Base-by-base conservation (phyloP, 2,329 filamentous ascomycete genomes). In the Cladosporium sphaerospermum region DNA sequence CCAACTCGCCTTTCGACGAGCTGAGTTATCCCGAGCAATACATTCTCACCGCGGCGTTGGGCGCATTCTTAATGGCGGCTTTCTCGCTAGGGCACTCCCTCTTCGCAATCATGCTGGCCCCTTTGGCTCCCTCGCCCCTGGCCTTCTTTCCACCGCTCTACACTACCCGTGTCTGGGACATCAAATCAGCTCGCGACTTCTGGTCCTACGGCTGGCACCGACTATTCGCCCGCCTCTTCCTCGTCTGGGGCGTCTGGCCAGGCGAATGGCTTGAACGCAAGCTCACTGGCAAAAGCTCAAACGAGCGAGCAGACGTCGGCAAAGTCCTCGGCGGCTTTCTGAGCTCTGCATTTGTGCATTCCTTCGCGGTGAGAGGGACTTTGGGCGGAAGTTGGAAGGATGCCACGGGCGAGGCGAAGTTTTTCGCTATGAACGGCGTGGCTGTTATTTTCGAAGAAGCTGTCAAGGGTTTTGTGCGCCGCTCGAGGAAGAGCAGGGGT, bases 131-230 rank as follows among this genome's bases (percentile, higher is more conserved):
- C 2, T 65, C 65, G 41, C 71, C 72, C 2, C 61, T 75, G 4
- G 68, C 71, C 0, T 74, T 72, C 60, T 74, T 74, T 52, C 73
- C 72, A 16, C 71, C 72, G n/a, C 62, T 74, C 0, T 74, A 74
- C 56, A 73, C 71, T 3, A 70, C 63, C 0, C 62, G 69, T 8
- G 62, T 72, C 8, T 75, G 72, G 72, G 65, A 70, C 32, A 63
- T 74, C 39, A 66, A 61, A 0, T 67, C 64, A 1, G 70, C 73
- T 6, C 61, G 71, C 18, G 58, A 59, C 9, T 75, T 74, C 59
- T 74, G 72, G 72, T 70, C 68, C 6, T 73, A 72, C 46, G 72
- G 72, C 18, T 75, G 72, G 72, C 72, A 75, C 57, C 63, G 72
- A 5, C 61, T 75, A 0, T 74, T 74, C 52, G 72, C 72, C 2